phyloP scores from a whole-genome alignment of 768 basidiomycete species.

The Tubosaeta sp. region DNA sequence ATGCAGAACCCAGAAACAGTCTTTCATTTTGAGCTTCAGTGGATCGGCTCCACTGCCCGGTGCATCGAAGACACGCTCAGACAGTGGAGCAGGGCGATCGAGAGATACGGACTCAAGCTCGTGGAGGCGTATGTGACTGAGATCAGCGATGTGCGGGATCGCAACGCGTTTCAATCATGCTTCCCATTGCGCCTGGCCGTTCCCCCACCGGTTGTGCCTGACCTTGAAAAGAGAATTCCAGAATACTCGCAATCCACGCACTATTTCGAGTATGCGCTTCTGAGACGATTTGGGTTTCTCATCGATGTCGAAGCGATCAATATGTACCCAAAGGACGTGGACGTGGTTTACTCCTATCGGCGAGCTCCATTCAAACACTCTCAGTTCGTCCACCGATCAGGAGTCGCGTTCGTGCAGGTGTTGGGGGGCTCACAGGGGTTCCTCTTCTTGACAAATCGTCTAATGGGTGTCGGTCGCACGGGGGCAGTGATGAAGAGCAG shows the following conservation, averaged over 20 bases:
- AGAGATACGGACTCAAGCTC: constrained; percentile 84
- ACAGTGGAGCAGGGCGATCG: constrained; percentile 76
- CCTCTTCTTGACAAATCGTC: constrained; percentile 83
- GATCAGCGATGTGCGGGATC: constrained; percentile 79
- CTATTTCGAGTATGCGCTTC: constrained; percentile 79
- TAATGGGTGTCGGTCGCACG: constrained; percentile 70
- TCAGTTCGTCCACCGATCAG: constrained; percentile 89
- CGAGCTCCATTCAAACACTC: constrained; percentile 72
- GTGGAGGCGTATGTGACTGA: constrained; percentile 93
- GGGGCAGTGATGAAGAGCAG: constrained; percentile 52
- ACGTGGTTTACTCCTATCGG: constrained; percentile 88
- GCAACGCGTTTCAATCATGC: constrained; percentile 90
- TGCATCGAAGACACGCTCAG: constrained; percentile 86
- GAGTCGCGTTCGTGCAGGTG: constrained; percentile 88
- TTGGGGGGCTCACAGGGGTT: constrained; percentile 76
- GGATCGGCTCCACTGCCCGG: constrained; percentile 92
- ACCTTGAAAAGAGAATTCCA: constrained; percentile 63
- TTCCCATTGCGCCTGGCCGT: constrained; percentile 76
- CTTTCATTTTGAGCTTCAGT: constrained; percentile 96
- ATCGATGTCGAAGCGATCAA: constrained; percentile 75
- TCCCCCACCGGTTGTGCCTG: constrained; percentile 65
- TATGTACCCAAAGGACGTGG: constrained; percentile 75
- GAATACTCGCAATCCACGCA: constrained; percentile 61
- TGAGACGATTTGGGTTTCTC: constrained; percentile 77
- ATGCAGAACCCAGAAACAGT: constrained; percentile 93